Evolutionary conservation across 805 yeast genomes (phyloP), one percentile per base, ranked within the genome.

Genomic region (Candida nitratophila): DNA sequence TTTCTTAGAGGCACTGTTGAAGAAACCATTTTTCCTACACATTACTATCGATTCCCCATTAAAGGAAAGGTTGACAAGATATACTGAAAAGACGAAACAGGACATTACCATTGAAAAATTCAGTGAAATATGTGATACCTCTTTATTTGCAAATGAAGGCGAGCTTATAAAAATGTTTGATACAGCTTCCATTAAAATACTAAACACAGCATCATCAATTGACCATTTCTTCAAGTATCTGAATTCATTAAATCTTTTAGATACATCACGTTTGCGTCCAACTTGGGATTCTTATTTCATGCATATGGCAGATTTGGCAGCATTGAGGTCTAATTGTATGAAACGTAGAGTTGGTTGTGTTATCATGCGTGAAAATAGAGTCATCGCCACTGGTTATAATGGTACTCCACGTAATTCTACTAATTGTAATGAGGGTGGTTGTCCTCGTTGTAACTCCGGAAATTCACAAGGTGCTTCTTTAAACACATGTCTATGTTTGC

Each of bases 271-370:
- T 31, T 68, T 87, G 30, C 68, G 99, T 44, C 99, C 99, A 1
- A 77, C 82, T 3, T 93, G 99, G 99, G 99, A 93, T 60, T 76
- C 91, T 1, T 93, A 93, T 60, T 93, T 93, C 63, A 93, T 93
- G 99, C 71, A 81, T 37, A 65, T 93, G 47, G 97, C 99, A 0
- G 89, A 87, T 51, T 71, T 93, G 55, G 99, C 99, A 0, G 96
- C 99, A 0, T 69, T 82, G 39, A 70, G 99, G 51, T 83, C 95
- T 24, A 93, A 93, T 53, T 93, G 99, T 68, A 93, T 93, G 98
- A 93, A 93, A 63, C 70, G 99, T 47, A 73, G 96, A 43, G 99
- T 93, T 3, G 99, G 99, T 0, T 91, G 98, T 64, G 98, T 93
- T 9, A 77, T 93, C 16, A 96, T 88, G 2, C 74, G 88, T 43